Base-by-base conservation (phyloP, 2,329 filamentous ascomycete species). In the Trichoderma hamatum region DNA sequence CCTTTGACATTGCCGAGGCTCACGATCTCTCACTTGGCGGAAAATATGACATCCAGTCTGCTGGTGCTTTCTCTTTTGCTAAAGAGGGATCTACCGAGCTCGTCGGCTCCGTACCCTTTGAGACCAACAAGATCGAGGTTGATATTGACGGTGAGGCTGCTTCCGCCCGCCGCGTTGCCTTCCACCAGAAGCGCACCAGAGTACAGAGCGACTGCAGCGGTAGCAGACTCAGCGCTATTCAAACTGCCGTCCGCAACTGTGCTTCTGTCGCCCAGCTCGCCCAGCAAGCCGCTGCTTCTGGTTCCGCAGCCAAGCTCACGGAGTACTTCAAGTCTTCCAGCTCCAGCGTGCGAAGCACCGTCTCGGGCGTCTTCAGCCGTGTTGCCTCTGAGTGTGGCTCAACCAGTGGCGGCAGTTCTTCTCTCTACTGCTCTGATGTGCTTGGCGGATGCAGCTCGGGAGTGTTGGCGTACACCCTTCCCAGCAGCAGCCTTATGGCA, bases 271-370 rank as follows among this genome's bases (percentile, higher is more conserved):
- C 89, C 1, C 79, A 78, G 3, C 77, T 80, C 3, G 88, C 89
- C 11, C 82, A 85, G 0, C 75, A 78, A 1, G 85, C 85, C 2
- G 86, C 87, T 0, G 76, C 81, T 1, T 85, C 82, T 0, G 86
- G 85, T 32, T 72, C 80, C 0, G 81, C 82, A 3, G 77, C 80
- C 72, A 87, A 84, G 74, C 78, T 90, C 73, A 78, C 77, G 43
- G 86, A 89, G 74, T 91, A 89, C 82, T 92, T 91, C 84, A 90
- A 89, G 79, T 84, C 84, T 0, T 85, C 84, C 32, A 78, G 72
- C 14, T 71, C 77, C n/a, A 70, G 78, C 3, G 81, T 81, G 11
- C 83, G 84, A 51, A 81, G 76, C 63, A 82, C 79, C 1, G 87
- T 90, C 7, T 81, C 85, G 2, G 80, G 80, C 30, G 83, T 90